phyloP scores from a whole-genome alignment of 495 filamentous ascomycete species.

The Xylaria venustula region DNA sequence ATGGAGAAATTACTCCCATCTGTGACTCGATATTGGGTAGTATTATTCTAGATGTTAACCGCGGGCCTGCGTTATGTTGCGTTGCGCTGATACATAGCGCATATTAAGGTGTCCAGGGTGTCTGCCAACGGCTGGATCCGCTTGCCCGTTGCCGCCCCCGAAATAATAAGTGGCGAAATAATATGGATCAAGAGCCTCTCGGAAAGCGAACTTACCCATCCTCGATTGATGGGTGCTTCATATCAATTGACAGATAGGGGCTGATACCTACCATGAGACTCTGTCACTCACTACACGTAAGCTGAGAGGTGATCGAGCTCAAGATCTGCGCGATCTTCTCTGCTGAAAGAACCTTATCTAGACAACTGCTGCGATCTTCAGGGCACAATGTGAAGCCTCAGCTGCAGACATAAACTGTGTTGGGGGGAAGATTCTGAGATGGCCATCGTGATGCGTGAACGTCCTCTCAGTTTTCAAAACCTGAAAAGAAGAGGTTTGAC shows the following conservation, averaged over 20 bases:
- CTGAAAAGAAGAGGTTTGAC: background rate
- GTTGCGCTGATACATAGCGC: background rate
- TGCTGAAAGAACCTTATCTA: constrained; percentile 7
- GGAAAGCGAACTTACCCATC: background rate
- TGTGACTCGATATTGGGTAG: background rate
- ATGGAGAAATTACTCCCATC: background rate
- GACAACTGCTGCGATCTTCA: background rate
- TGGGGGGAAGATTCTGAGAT: background rate
- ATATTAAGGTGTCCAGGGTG: background rate
- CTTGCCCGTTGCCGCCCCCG: background rate
- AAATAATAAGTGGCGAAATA: constrained; percentile 3
- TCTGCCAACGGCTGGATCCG: background rate
- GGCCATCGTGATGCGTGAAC: background rate
- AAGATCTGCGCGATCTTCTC: constrained; percentile 10
- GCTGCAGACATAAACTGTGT: background rate
- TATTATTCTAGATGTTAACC: background rate
- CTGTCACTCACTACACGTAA: background rate
- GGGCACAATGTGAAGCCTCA: background rate
- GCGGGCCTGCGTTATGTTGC: constrained; percentile 5
- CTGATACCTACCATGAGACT: too few relatives aligned
- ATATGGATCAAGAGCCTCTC: constrained; percentile 1
- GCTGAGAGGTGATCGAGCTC: background rate
- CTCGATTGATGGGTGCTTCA: background rate
- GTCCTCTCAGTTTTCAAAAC: background rate
- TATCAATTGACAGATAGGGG: background rate